Evolutionary conservation across 257 asterid species (phyloP), one percentile per base, ranked within the genome.

Genomic region (Solanum sejunctum): DNA sequence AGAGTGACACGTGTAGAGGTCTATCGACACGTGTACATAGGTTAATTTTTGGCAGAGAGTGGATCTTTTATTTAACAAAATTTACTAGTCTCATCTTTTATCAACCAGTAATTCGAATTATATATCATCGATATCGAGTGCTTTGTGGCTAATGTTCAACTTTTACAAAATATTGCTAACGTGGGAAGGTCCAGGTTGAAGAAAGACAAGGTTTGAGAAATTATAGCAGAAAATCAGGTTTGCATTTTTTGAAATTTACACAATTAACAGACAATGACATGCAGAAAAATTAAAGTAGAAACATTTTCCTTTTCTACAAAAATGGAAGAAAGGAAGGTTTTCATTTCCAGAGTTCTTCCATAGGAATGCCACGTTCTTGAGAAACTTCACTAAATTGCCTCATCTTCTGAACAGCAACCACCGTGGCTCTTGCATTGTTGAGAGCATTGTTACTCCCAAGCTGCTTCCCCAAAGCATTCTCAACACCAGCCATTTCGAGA

Each of bases 341-440:
- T 92, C 93, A 96, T 90, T 96, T 96, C 99, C 99, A 96, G 79
- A 95, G 88, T 83, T 96, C 97, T 86, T 95, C 98, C 98, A 96
- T 95, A 0, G 98, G 98, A 84, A 96, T 95, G 52, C 99, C 98
- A n/a, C 99, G 97, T 56, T 91, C 88, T 85, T 91, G 89, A 12
- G 99, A 95, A 2, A 96, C 99, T 84, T 96, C 97, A 3, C 97
- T 89, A 88, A 96, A 96, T 52, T 95, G 99, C 87, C 94, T 91
- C 99, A 96, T 96, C 87, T 85, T 78, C 93, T 80, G 93, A 58
- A 93, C 97, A 16, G 98, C 99, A 12, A 86, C 95, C 12, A 96
- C 97, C 0, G 99, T 96, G 80, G 99, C 99, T 84, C 98, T 87
- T 0, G 99, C 99, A 51, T 96, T 96, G 90, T 96, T 96, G 72